These are phyloP conservation scores for Cladobotryum mycophilum DNA, from an alignment of 2,329 filamentous ascomycete genomes.

Conservation along the genomic window DNA sequence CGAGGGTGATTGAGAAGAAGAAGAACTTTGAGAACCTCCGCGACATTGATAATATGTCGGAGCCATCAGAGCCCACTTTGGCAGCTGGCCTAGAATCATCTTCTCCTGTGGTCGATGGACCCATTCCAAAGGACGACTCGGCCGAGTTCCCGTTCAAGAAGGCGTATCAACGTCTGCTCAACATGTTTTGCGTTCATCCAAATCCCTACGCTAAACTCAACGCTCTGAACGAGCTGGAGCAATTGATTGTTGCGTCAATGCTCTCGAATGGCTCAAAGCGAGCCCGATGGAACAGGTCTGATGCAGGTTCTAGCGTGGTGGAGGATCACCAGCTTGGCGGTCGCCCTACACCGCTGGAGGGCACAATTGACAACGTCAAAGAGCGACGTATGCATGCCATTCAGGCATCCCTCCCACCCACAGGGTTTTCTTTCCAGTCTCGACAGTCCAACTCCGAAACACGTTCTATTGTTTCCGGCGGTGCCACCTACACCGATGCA, in stretches of 20 bases:
- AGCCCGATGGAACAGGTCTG: slow-evolving; percentile 30
- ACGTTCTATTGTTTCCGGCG: slow-evolving; percentile 43
- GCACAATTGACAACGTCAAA: slow-evolving; percentile 63
- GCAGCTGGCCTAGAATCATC: slow-evolving; percentile 37
- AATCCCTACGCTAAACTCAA: slow-evolving; percentile 84
- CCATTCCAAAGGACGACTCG: slow-evolving; percentile 21
- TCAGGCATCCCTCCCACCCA: slow-evolving; percentile 24
- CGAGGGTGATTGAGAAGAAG: slow-evolving; percentile 55
- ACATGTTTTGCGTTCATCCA: slow-evolving; percentile 81
- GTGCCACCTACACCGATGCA: slow-evolving; percentile 52
- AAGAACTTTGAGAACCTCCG: slow-evolving; percentile 63
- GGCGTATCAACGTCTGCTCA: slow-evolving; percentile 72
- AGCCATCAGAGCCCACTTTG: slow-evolving; percentile 32
- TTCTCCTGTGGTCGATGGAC: slow-evolving; percentile 10
- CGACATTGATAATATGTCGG: slow-evolving; percentile 29
- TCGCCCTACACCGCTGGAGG: slow-evolving; percentile 49
- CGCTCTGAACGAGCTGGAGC: slow-evolving; percentile 74
- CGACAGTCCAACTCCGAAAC: slow-evolving; percentile 41
- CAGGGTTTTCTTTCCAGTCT: slow-evolving; percentile 27
- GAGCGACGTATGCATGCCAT: slow-evolving; percentile 56
- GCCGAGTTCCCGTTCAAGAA: slow-evolving; percentile 71
- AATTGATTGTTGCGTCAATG: slow-evolving; percentile 71
- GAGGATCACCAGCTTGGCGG: slow-evolving; percentile 27
- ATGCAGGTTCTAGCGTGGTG: slow-evolving; percentile 28
- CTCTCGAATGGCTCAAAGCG: slow-evolving; percentile 28